phyloP scores from a whole-genome alignment of 441 rosid species.

The Populus hybrid region DNA sequence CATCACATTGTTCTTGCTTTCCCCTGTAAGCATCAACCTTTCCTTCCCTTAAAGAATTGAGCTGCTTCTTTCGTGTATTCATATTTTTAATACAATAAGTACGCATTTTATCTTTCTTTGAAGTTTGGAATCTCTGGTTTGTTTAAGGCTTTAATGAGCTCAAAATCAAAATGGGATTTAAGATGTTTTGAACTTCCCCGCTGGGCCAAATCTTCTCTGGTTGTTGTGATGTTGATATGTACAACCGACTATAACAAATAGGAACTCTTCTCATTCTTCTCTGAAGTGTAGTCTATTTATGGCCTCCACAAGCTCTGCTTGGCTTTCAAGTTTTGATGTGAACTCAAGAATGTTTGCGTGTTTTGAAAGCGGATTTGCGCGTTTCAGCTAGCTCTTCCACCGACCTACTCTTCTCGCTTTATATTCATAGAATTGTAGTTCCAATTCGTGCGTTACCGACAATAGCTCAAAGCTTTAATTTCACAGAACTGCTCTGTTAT shows the following conservation, averaged over 20 bases:
- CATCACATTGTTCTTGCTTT: constrained; percentile 42
- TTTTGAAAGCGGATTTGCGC: background rate
- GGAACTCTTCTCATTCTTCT: background rate
- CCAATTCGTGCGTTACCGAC: background rate
- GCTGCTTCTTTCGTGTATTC: constrained; percentile 10
- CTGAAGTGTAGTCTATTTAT: background rate
- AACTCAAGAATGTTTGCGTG: background rate
- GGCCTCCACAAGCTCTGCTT: background rate
- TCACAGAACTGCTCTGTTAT: background rate
- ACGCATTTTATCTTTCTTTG: constrained; percentile 16
- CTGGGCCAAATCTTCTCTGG: background rate
- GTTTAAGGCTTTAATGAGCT: constrained; percentile 17
- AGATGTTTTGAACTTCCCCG: constrained; percentile 3
- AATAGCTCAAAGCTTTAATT: background rate
- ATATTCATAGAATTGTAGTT: background rate
- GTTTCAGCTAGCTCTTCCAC: constrained; percentile 1
- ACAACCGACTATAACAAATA: background rate
- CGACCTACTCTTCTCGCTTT: constrained; percentile 11
- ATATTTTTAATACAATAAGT: background rate
- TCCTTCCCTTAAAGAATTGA: constrained; percentile 51
- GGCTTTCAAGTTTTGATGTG: background rate
- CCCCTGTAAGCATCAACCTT: constrained; percentile 52
- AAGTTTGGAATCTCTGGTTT: constrained; percentile 40
- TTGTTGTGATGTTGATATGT: constrained; percentile 6
- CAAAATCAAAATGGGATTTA: constrained; percentile 25